phyloP scores from a whole-genome alignment of 2,329 filamentous ascomycete species.

The Microthyrium microscopicum region DNA sequence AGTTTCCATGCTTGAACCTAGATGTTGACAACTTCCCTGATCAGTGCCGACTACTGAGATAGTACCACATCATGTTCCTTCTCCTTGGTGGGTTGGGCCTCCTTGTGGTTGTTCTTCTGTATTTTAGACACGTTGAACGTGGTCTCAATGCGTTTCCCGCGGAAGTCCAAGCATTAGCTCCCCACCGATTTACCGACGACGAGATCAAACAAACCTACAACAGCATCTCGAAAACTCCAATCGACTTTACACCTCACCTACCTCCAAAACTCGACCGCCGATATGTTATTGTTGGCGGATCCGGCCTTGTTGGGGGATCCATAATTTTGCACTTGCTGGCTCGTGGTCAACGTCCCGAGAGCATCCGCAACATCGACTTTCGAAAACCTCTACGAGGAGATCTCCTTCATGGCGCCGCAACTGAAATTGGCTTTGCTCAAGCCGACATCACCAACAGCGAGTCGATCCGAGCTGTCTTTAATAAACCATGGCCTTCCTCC shows the following conservation, averaged over 20 bases:
- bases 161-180: conserved; percentile 8
- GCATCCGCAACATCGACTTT: conserved; percentile 39
- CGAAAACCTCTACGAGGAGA: conserved; percentile 22
- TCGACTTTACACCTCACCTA: conserved; percentile 19
- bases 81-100: no score
- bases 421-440: conserved; percentile 26
- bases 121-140: no score
- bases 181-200: conserved; percentile 17
- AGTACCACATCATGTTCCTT: no score
- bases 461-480: conserved; percentile 30
- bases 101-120: no score
- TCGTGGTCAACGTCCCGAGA: conserved; percentile 32
- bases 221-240: conserved; percentile 14
- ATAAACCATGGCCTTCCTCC: conserved; percentile 27
- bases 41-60: no score
- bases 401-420: conserved; percentile 23
- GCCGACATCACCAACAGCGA: conserved; percentile 33
- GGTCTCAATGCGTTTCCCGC: no score
- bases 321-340: conserved; percentile 37
- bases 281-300: conserved; percentile 24
- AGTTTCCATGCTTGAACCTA: no score
- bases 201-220: conserved; percentile 19
- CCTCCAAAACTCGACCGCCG: conserved; percentile 22
- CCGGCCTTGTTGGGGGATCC: conserved; percentile 36
- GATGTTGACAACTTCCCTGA: no score